phyloP scores from a whole-genome alignment of 495 filamentous ascomycete genomes.

The Aspergillus heteromorphus region DNA sequence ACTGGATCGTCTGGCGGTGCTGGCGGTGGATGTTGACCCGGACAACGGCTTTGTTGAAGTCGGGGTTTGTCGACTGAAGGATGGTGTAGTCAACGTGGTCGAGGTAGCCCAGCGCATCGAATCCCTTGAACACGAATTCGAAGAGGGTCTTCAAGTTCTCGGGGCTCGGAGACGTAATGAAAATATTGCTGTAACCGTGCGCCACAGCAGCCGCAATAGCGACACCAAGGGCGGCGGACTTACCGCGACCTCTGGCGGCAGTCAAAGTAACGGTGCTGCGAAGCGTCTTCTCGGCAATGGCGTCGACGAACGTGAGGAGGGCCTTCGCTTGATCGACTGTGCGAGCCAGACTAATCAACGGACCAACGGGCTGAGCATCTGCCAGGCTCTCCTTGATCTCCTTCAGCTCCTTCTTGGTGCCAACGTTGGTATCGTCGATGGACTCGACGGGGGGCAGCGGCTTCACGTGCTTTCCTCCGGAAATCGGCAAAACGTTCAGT shows the following conservation, averaged over 20 bases:
- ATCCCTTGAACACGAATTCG: conserved; percentile 97
- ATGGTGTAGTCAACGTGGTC: conserved; percentile 98
- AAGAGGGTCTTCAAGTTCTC: conserved; percentile 99
- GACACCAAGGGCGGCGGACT: conserved; percentile 91
- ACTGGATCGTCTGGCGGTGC: conserved; percentile 97
- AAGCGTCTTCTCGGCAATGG: conserved; percentile 93
- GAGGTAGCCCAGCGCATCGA: conserved; percentile 86
- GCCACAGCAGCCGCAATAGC: conserved; percentile 91
- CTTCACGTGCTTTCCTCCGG: conserved; percentile 88
- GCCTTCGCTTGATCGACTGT: conserved; percentile 96
- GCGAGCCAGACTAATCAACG: conserved; percentile 74
- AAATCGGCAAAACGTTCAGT: conserved; percentile 94
- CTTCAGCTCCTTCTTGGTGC: conserved; percentile 70
- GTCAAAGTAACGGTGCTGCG: conserved; percentile 90
- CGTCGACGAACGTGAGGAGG: conserved; percentile 89
- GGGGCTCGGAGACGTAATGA: conserved; percentile 96
- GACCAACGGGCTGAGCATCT: conserved; percentile 80
- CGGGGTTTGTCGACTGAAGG: conserved; percentile 95
- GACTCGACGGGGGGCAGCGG: conserved; percentile 66
- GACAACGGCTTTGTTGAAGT: conserved; percentile 98
- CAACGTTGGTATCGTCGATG: conserved; percentile 58
- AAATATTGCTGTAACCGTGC: conserved; percentile 98
- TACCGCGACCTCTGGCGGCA: conserved; percentile 91
- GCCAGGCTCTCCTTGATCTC: conserved; percentile 80
- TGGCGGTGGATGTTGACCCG: conserved; percentile 92